These are phyloP conservation scores for Helotiales sp. DNA, from an alignment of 2,329 filamentous ascomycete genomes.

Conservation along the genomic window DNA sequence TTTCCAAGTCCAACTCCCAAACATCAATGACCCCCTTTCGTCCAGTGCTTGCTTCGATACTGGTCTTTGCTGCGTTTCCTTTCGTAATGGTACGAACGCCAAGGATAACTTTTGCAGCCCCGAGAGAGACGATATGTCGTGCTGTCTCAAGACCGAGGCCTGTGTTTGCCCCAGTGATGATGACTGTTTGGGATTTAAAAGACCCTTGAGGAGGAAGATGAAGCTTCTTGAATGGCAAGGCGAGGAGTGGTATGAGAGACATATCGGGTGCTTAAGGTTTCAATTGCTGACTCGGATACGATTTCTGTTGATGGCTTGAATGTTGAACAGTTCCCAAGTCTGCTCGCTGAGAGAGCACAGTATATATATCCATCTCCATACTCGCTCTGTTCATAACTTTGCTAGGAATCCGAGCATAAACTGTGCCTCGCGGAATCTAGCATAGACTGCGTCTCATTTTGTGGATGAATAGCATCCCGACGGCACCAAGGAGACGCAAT, in stretches of 20 bases:
- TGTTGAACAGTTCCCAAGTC: too few relatives aligned
- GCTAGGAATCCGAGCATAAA: too few relatives aligned
- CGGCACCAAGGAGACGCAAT: too few relatives aligned
- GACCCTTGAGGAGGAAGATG: conserved; percentile 3
- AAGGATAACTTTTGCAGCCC: conserved; percentile 41
- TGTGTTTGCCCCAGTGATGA: conserved; percentile 40
- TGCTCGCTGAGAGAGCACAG: background rate
- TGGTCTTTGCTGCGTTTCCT: conserved; percentile 35
- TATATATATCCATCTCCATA: background rate
- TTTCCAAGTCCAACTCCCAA: conserved; percentile 23
- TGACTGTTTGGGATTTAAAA: conserved; percentile 9
- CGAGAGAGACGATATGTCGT: conserved; percentile 39
- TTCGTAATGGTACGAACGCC: conserved; percentile 40
- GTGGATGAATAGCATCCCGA: too few relatives aligned
- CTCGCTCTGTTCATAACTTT: too few relatives aligned
- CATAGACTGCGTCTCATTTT: too few relatives aligned
- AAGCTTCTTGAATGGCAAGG: conserved; percentile 1
- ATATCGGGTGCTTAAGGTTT: background rate
- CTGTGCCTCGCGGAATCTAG: too few relatives aligned
- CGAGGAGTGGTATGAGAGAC: background rate
- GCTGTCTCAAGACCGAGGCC: conserved; percentile 44
- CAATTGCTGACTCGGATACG: too few relatives aligned
- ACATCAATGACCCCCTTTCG: conserved; percentile 13
- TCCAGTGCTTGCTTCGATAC: conserved; percentile 29
- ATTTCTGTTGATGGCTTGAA: too few relatives aligned